Evolutionary conservation across 495 filamentous ascomycete species (phyloP), one percentile per base, ranked within the genome.

Genomic region (Xylaria castorea): DNA sequence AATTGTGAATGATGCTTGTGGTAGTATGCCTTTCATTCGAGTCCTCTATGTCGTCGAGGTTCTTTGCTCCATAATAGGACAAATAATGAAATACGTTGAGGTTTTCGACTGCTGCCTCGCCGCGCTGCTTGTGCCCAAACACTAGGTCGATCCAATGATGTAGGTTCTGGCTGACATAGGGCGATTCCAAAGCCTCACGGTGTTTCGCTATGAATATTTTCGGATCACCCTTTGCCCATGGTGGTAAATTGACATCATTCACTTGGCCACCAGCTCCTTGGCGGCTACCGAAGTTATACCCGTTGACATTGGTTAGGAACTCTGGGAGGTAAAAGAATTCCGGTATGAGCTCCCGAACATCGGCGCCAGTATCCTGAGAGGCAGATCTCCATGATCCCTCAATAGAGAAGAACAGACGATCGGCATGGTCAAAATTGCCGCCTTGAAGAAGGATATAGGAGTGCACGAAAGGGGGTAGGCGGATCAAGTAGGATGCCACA

Each of bases 271-370:
- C 92, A 70, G 87, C 89, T 38, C 92, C 93, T 82, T 98, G 96
- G 22, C 93, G 89, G 48, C 89, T 80, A 30, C 96, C 96, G 80
- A 99, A 98, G 74, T 98, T 95, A 79, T 95, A 99, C 25, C 89
- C 89, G 77, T 99, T 99, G 63, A 93, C 89, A 79, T 99, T 99
- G 8, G 90, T 88, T 3, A 99, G 83, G 74, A 98, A 98, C 64
- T 98, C 97, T 0, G 96, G 94, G 1, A 99, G 89, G 77, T 92
- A 99, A 83, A 96, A 99, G 81, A 99, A 99, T 75, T 99, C 96
- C 3, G 96, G 96, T 62, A 92, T 97, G 60, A 99, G 83, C 78
- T 99, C 96, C 72, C 96, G 87, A 1, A 98, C 95, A 80, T 99
- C 96, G 0, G 92, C 91, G 86, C 97, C 97, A 76, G 95, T 97